Percentiles rank a stretch among this genome's conserved stretches.
Evolutionary conservation across 192 early-diverging fungal species (phyloP).

Genomic region (Dissophora globulifera): DNA sequence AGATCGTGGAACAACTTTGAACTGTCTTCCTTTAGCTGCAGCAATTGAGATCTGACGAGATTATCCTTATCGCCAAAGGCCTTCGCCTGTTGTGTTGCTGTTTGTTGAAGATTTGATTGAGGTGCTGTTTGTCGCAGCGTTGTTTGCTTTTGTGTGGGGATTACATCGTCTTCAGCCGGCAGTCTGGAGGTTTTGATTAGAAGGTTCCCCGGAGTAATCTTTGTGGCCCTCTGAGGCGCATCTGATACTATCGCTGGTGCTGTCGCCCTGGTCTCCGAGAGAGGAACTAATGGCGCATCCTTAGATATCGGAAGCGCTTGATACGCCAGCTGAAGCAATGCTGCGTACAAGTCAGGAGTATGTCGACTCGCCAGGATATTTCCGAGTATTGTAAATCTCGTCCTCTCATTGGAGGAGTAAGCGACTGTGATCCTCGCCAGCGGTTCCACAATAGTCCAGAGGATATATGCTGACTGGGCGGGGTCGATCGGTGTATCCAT

Average conservation of each 20-base stretch:
- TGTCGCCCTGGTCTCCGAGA: not conserved
- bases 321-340: constrained; percentile 75
- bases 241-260: not conserved
- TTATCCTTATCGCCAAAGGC: not conserved
- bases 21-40: constrained; percentile 52
- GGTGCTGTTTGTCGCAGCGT: not conserved
- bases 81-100: too few relatives aligned
- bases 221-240: too few relatives aligned
- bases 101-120: not conserved
- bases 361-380: constrained; percentile 65
- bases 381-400: constrained; percentile 65
- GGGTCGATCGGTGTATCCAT: not conserved
- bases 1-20: constrained; percentile 44
- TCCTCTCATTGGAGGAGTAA: constrained; percentile 19
- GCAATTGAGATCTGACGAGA: not conserved
- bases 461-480: not conserved
- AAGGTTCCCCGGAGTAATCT: constrained; percentile 13
- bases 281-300: not conserved
- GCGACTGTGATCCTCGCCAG: constrained; percentile 35
- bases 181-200: constrained; percentile 1
- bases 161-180: too few relatives aligned
- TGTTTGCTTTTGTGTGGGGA: too few relatives aligned
- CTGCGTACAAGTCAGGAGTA: constrained; percentile 73
- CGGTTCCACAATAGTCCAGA: constrained; percentile 42
- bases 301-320: constrained; percentile 60